Evolutionary conservation across 2,329 filamentous ascomycete genomes (phyloP).

Genomic region (Claviceps monticola): DNA sequence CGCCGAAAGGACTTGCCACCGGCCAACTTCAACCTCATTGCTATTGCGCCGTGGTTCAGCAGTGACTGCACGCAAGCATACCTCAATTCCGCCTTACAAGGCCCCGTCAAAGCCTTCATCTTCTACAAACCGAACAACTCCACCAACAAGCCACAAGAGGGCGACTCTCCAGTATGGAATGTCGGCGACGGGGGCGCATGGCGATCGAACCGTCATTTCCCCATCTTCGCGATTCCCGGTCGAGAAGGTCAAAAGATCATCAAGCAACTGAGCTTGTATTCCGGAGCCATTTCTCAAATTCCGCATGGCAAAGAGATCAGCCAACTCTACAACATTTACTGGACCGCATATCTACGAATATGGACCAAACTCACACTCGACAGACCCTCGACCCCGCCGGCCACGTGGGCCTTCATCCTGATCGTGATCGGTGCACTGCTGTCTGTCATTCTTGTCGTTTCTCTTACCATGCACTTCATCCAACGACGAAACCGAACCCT

Average conservation of each 20-base stretch:
- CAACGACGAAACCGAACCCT: conserved; percentile 56
- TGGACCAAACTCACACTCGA: conserved; percentile 40
- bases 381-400: conserved; percentile 42
- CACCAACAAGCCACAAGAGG: conserved; percentile 48
- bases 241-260: conserved; percentile 54
- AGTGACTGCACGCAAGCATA: conserved; percentile 60
- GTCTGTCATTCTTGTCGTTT: conserved; percentile 52
- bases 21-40: conserved; percentile 60
- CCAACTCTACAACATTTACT: conserved; percentile 38
- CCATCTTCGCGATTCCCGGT: conserved; percentile 70
- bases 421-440: conserved; percentile 60
- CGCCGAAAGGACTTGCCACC: conserved; percentile 53
- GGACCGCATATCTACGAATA: conserved; percentile 45
- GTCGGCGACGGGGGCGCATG: conserved; percentile 57
- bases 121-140: conserved; percentile 47
- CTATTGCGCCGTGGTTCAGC: conserved; percentile 76
- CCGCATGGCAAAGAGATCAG: conserved; percentile 45
- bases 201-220: conserved; percentile 57
- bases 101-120: conserved; percentile 48
- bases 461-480: conserved; percentile 59
- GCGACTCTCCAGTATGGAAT: conserved; percentile 53
- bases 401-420: conserved; percentile 67
- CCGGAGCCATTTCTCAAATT: conserved; percentile 53
- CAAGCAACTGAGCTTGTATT: conserved; percentile 59
- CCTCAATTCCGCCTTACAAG: conserved; percentile 43